Evolutionary conservation across 1,284 basidiomycete genomes (phyloP).

Genomic region (Moesziomyces parantarcticus): DNA sequence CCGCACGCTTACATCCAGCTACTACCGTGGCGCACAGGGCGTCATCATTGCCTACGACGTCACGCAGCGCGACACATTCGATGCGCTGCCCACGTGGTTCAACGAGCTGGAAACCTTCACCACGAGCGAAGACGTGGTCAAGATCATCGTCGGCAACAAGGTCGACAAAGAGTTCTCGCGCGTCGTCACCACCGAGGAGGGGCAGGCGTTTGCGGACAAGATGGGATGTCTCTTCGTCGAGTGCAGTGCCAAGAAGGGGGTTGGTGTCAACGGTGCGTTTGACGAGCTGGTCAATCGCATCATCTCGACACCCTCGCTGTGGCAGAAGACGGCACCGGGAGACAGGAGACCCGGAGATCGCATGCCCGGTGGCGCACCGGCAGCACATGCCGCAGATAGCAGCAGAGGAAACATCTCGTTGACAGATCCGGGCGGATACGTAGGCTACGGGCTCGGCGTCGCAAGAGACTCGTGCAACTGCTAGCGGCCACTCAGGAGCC

Average conservation of each 20-base stretch:
- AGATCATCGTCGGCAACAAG: slow-evolving; percentile 94
- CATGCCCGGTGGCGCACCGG: slow-evolving; percentile 64
- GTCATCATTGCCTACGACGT: slow-evolving; percentile 97
- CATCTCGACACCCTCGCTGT: slow-evolving; percentile 61
- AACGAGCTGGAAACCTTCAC: slow-evolving; percentile 94
- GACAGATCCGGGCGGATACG: slow-evolving; percentile 36
- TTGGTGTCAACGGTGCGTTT: slow-evolving; percentile 62
- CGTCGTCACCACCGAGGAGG: slow-evolving; percentile 84
- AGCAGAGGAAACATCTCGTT: slow-evolving; percentile 56
- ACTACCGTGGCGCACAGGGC: slow-evolving; percentile 92
- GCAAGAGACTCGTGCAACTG: slow-evolving; percentile 57
- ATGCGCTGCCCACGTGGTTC: slow-evolving; percentile 91
- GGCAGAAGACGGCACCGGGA: slow-evolving; percentile 55
- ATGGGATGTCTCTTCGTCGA: slow-evolving; percentile 88
- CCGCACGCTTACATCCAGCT: slow-evolving; percentile 88
- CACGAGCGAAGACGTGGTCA: slow-evolving; percentile 77
- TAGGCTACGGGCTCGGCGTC: slow-evolving; percentile 44
- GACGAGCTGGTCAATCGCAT: slow-evolving; percentile 65
- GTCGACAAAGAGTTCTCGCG: slow-evolving; percentile 90
- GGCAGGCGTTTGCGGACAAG: slow-evolving; percentile 80
- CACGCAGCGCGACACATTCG: slow-evolving; percentile 87
- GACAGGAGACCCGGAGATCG: slow-evolving; percentile 64
- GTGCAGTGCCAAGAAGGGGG: slow-evolving; percentile 70
- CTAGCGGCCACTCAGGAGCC: slow-evolving; percentile 27
- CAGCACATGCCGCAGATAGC: slow-evolving; percentile 51